phyloP scores from a whole-genome alignment of 768 basidiomycete genomes.

The Leccinum fibrillosum region DNA sequence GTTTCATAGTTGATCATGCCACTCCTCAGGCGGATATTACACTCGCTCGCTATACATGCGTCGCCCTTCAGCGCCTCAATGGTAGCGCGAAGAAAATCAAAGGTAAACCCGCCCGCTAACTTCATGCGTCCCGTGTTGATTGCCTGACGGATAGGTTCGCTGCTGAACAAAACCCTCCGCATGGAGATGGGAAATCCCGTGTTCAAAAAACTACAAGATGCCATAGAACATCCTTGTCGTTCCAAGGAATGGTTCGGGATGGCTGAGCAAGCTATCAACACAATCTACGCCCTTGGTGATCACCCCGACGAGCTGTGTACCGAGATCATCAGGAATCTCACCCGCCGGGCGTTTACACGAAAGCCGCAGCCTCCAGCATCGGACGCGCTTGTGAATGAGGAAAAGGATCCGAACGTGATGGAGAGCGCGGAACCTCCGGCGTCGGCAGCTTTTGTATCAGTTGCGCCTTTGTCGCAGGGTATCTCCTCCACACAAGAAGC shows the following conservation, averaged over 20 bases:
- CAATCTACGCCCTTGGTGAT: conserved; percentile 91
- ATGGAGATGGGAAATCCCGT: conserved; percentile 85
- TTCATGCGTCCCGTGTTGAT: neutral
- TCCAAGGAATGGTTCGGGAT: conserved; percentile 96
- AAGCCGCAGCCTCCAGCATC: conserved; percentile 14
- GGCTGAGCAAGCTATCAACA: conserved; percentile 96
- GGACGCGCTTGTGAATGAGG: conserved; percentile 13
- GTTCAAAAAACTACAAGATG: conserved; percentile 77
- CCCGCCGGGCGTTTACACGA: conserved; percentile 60
- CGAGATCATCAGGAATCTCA: conserved; percentile 79
- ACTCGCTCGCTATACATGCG: conserved; percentile 89
- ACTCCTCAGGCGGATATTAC: conserved; percentile 71
- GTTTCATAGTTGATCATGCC: neutral
- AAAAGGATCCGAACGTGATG: conserved; percentile 48
- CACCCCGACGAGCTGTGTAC: conserved; percentile 86
- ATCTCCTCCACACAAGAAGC: conserved; percentile 9
- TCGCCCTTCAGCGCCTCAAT: conserved; percentile 87
- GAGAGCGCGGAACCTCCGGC: conserved; percentile 33
- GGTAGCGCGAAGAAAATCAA: conserved; percentile 98
- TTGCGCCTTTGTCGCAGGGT: conserved; percentile 18
- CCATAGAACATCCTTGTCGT: conserved; percentile 76
- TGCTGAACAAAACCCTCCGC: conserved; percentile 81
- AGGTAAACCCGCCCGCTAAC: conserved; percentile 41
- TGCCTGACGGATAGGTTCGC: conserved; percentile 56
- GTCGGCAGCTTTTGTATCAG: conserved; percentile 20